Conservation (phyloP, 495 filamentous ascomycete species). For the Saxispiralis lemnorum region DNA sequence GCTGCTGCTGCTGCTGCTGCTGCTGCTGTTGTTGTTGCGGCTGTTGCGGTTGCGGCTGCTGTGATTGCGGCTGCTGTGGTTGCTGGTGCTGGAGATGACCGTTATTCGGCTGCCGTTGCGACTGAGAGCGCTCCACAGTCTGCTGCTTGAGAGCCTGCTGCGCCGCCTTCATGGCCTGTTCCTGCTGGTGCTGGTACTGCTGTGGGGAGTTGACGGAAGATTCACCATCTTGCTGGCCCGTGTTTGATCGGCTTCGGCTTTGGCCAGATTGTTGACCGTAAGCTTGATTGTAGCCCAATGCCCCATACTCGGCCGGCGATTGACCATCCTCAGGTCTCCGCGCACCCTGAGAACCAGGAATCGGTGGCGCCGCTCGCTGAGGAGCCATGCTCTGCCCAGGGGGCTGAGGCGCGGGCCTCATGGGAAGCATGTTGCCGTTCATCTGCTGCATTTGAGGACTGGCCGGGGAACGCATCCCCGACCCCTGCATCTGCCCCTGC, state of each 20-base stretch:
- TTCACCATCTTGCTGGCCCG: slow-evolving; percentile 12
- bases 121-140: slow-evolving; percentile 43
- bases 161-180: slow-evolving; percentile 56
- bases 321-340: slow-evolving; percentile 19
- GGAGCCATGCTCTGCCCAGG: slow-evolving; percentile 30
- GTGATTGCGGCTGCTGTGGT: slow-evolving; percentile 22
- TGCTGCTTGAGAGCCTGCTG: slow-evolving; percentile 46
- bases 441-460: slow-evolving; percentile 27
- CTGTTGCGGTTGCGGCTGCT: slow-evolving; percentile 7
- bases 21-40: slow-evolving; percentile 24
- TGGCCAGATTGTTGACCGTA: slow-evolving; percentile 30
- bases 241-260: slow-evolving; percentile 24
- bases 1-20: slow-evolving; percentile 26
- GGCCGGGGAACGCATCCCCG: slow-evolving; percentile 18
- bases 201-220: slow-evolving; percentile 10
- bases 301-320: slow-evolving; percentile 18
- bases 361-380: slow-evolving; percentile 25
- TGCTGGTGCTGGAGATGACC: slow-evolving; percentile 21
- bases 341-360: slow-evolving; percentile 15
- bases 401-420: slow-evolving; percentile 48
- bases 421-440: slow-evolving; percentile 42
- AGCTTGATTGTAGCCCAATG: slow-evolving; percentile 12
- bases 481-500: slow-evolving; percentile 4
- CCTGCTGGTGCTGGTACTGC: slow-evolving; percentile 68
- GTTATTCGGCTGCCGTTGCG: slow-evolving; percentile 38